Evolutionary conservation across 2,329 filamentous ascomycete genomes (phyloP).

Genomic region (Colletotrichum falcatum): DNA sequence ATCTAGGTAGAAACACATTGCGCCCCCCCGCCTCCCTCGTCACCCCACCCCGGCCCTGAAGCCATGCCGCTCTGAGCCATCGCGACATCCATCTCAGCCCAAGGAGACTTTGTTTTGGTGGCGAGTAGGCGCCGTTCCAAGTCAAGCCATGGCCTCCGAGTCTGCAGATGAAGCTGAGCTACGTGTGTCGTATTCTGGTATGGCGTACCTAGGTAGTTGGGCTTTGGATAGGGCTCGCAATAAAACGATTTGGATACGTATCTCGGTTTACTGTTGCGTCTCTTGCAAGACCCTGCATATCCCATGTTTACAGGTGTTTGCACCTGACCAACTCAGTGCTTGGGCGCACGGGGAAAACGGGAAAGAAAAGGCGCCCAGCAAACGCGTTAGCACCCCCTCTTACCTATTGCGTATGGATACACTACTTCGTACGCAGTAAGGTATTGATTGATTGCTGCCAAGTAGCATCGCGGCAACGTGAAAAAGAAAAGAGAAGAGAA

Average conservation of each 20-base stretch:
- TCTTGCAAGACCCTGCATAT: conserved; percentile 38
- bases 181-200: conserved; percentile 17
- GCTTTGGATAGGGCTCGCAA: neutral
- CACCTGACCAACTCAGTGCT: conserved; percentile 24
- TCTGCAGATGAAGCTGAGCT: conserved; percentile 30
- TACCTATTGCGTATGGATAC: neutral
- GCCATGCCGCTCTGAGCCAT: conserved; percentile 25
- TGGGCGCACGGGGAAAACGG: neutral
- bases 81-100: conserved; percentile 22
- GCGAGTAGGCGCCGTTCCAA: conserved; percentile 31
- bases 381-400: neutral
- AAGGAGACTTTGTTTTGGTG: conserved; percentile 15
- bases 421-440: too few relatives aligned
- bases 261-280: neutral
- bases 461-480: neutral
- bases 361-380: neutral
- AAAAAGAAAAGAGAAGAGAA: neutral
- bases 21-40: neutral
- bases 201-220: conserved; percentile 9
- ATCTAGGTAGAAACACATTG: conserved; percentile 13
- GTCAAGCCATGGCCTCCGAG: conserved; percentile 26
- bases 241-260: conserved; percentile 1
- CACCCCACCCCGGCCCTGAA: conserved; percentile 10
- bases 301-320: conserved; percentile 16
- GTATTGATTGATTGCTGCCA: neutral